A percentile compares a stretch with the other conserved stretches of the same genome.
These are phyloP conservation scores for Lentinus polychrous DNA, from an alignment of 1,284 basidiomycete genomes.

Conservation along the genomic window DNA sequence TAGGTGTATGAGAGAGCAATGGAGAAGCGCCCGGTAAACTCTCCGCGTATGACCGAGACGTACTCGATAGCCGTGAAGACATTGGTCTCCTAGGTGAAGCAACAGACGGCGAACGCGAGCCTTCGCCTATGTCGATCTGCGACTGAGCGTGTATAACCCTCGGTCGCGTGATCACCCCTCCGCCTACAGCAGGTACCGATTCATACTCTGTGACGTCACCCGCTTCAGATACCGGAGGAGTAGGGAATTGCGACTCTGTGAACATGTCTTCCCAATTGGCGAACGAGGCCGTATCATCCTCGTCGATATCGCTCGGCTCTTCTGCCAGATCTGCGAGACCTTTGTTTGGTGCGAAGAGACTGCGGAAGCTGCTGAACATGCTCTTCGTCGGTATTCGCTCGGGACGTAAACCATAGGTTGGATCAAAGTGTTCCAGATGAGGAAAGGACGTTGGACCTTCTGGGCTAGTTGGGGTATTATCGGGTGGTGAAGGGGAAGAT, in stretches of 20 bases:
- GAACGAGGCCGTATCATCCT: conserved; percentile 43
- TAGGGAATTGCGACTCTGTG: conserved; percentile 25
- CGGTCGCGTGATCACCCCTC: conserved; percentile 55
- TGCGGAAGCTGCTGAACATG: conserved; percentile 66
- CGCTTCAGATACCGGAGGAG: conserved; percentile 16
- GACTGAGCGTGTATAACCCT: conserved; percentile 55
- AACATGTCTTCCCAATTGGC: conserved; percentile 61
- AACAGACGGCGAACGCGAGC: conserved; percentile 8
- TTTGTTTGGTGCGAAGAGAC: conserved; percentile 57
- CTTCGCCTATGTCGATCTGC: conserved; percentile 21
- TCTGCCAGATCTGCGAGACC: conserved; percentile 78
- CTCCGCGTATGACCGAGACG: not conserved
- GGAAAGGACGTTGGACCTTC: conserved; percentile 54
- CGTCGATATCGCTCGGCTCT: conserved; percentile 46
- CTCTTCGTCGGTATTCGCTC: conserved; percentile 79
- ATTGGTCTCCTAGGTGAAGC: conserved; percentile 8
- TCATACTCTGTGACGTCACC: conserved; percentile 29
- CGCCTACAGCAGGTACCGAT: conserved; percentile 56
- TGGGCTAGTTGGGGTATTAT: conserved; percentile 18
- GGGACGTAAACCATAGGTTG: conserved; percentile 94
- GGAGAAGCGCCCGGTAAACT: conserved; percentile 5
- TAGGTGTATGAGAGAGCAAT: conserved; percentile 10
- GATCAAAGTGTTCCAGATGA: conserved; percentile 89
- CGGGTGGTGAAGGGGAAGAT: conserved; percentile 13
- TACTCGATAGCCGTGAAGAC: conserved; percentile 1